Evolutionary conservation across 2,329 filamentous ascomycete genomes (phyloP), one percentile per base, ranked within the genome.

Genomic region (Trichoderma simmonsii): DNA sequence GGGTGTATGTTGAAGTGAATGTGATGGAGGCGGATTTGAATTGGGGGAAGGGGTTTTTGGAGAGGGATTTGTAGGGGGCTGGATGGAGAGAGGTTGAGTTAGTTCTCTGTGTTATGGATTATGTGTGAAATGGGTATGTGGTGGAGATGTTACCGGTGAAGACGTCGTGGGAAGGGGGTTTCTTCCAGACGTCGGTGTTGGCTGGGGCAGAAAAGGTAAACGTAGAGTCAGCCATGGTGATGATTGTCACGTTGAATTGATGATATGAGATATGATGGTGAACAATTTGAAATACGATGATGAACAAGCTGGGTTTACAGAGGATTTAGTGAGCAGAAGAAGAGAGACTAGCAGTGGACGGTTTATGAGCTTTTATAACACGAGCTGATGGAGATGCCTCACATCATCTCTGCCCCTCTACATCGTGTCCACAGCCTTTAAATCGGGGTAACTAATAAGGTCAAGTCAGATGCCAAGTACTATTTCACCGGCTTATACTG

Each of bases 131-230:
- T 26, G 26, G 26, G 26, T 3, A 26, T 54, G 48, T 54, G 36
- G 34, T 18, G 64, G 48, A 48, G 60, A 69, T 18, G 66, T 71
- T 77, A 86, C 86, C 91, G 76, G 87, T 91, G 83, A 92, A 93
- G 75, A 87, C 84, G 72, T 90, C 85, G 15, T 86, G 88, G n/a
- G 85, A 82, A 0, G 91, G 91, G 0, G 91, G 89, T 79, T 93
- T 93, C 79, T 91, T 89, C 92, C 92, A 95, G 78, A 94, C 88
- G 80, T 95, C 92, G 43, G 91, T 93, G 36, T 85, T 85, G 0
- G 91, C 85, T 0, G 81, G 77, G 21, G 90, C 87, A 67, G 83
- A 85, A 76, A 93, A 84, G 18, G 81, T 84, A 79, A 91, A 89
- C 7, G 71, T 65, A 12, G 71, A 62, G 12, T 68, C 54, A 59